Base-by-base conservation (phyloP, 1,284 basidiomycete species). In the Malassezia arunalokei region DNA sequence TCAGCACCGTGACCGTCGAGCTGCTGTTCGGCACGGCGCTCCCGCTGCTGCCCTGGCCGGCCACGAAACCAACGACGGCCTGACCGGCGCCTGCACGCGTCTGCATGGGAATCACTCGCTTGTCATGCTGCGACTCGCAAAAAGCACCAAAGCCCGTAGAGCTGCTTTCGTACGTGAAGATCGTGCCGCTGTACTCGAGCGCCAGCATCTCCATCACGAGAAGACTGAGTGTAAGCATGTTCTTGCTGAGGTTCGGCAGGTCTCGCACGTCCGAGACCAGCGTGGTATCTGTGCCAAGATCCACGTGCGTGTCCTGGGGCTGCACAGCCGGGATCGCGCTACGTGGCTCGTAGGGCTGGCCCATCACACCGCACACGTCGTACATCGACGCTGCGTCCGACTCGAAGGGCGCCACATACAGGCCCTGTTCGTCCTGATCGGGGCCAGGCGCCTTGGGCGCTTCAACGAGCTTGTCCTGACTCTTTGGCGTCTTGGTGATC, bases 31-130 rank as follows among this genome's bases (percentile, higher is more conserved):
- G 56, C 28, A 54, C 54, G n/a, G 57, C 60, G 24, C 59, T 58
- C 4, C 20, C 20, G 20, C 20, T 24, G 8, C 48, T 53, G 30
- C 57, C 56, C 44, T 59, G 59, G 48, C 56, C 58, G 37, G 62
- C 51, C 29, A 73, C 55, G 56, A 67, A 73, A 47, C 70, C 70
- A 9, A 63, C 57, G 51, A 73, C 64, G 48, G 69, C 66, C 46
- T 50, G 62, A 39, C 61, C 68, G 20, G 70, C 98, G 37, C 92
- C 94, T 3, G 89, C 50, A 29, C 69, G 65, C 38, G 68, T 68
- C 63, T 73, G 70, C 66, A 73, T 66, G 52, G 60, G 52, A 52
- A 65, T 64, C 47, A 73, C 70, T 44, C 59, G 55, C 43, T 67
- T 58, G 8, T 60, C 57, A 30, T 61, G 60, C 50, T 65, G 56